Percentiles rank a stretch among this genome's conserved stretches.
Evolutionary conservation across 352 stramenopile genomes (phyloP).

Genomic region (Chrysophaeum taylorii): DNA sequence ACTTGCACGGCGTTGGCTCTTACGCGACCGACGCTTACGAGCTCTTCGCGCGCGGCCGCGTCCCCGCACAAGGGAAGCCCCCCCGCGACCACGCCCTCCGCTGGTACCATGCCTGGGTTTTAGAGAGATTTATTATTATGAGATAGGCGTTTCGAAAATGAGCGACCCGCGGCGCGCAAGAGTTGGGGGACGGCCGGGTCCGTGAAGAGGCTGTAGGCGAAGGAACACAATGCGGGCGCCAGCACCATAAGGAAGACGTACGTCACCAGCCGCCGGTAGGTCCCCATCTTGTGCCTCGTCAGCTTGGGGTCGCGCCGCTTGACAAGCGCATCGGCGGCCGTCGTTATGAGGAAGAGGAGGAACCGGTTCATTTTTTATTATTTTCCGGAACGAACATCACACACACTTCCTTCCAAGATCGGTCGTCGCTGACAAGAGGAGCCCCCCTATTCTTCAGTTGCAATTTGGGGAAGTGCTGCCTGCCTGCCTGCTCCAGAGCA

Average conservation of each 20-base stretch:
- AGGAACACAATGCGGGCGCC: not conserved
- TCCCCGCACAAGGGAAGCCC: too few relatives aligned
- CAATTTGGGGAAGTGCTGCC: too few relatives aligned
- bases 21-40: not conserved
- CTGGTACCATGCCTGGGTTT: slow-evolving; percentile 6
- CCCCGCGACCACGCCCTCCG: slow-evolving; percentile 2
- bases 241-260: slow-evolving; percentile 2
- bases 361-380: too few relatives aligned
- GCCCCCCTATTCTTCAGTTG: too few relatives aligned
- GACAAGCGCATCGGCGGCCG: too few relatives aligned
- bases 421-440: too few relatives aligned
- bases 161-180: not conserved
- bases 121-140: too few relatives aligned
- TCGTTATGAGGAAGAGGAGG: too few relatives aligned
- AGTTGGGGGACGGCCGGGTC: slow-evolving; percentile 3
- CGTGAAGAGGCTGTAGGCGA: slow-evolving; percentile 6
- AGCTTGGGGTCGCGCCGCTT: not conserved
- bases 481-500: too few relatives aligned
- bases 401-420: too few relatives aligned
- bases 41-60: slow-evolving; percentile 1
- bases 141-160: too few relatives aligned
- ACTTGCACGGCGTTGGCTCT: not conserved
- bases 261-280: not conserved
- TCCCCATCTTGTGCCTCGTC: not conserved
- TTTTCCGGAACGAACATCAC: too few relatives aligned